A percentile compares a stretch with the other conserved stretches of the same genome.
phyloP scores from a whole-genome alignment of 345 rosid genomes.

The Brassica carinata region DNA sequence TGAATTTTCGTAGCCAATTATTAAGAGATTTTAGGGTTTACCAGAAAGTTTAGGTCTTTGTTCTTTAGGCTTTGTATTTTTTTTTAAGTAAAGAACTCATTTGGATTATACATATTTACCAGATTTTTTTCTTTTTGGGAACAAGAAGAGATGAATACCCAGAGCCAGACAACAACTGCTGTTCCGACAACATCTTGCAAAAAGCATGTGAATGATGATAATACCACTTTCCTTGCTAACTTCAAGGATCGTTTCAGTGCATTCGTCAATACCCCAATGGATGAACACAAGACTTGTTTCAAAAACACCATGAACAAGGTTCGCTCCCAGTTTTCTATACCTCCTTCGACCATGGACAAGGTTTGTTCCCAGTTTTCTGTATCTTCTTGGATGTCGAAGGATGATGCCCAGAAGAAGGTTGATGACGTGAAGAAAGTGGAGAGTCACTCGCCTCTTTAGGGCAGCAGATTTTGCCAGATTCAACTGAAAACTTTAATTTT shows the following conservation, averaged over 20 bases:
- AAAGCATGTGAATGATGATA: conserved; percentile 59
- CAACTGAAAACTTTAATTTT: not conserved
- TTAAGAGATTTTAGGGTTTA: not conserved
- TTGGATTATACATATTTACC: not conserved
- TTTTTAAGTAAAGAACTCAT: not conserved
- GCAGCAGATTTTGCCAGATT: conserved; percentile 10
- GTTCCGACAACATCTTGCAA: conserved; percentile 58
- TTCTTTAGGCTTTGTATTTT: not conserved
- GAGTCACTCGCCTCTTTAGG: conserved; percentile 55
- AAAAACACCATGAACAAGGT: conserved; percentile 72
- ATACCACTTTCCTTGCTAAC: conserved; percentile 69
- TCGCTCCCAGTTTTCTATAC: not conserved
- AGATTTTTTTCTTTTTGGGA: not conserved
- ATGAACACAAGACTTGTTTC: conserved; percentile 78
- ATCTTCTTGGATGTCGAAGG: conserved; percentile 42
- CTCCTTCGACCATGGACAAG: conserved; percentile 54
- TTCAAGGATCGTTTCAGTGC: conserved; percentile 75
- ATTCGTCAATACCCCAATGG: conserved; percentile 72
- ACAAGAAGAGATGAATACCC: conserved; percentile 44
- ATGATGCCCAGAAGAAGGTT: conserved; percentile 51
- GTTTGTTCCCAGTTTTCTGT: conserved; percentile 34
- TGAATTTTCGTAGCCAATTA: not conserved
- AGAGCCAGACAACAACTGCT: conserved; percentile 28
- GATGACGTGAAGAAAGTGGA: conserved; percentile 54
- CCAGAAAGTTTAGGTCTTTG: not conserved